Evolutionary conservation across 2,329 filamentous ascomycete genomes (phyloP).

Genomic region (Fusarium dlaminii): DNA sequence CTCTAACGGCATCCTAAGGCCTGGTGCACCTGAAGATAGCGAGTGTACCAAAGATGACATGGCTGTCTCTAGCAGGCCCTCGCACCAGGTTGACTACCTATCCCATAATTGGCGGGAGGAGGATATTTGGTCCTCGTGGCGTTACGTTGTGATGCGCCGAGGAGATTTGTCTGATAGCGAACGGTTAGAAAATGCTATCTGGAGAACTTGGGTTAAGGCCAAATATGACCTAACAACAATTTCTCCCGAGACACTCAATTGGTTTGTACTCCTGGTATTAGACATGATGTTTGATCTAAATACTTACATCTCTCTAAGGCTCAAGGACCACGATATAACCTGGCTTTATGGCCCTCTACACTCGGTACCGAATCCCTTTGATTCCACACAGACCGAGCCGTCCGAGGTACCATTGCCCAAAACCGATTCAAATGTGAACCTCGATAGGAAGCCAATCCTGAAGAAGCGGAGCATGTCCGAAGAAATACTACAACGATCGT

Average conservation of each 20-base stretch:
- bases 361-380: constrained; percentile 67
- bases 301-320: constrained; percentile 63
- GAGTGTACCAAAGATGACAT: constrained; percentile 81
- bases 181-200: constrained; percentile 92
- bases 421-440: constrained; percentile 70
- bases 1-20: constrained; percentile 56
- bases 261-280: constrained; percentile 62
- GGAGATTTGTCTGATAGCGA: constrained; percentile 82
- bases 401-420: constrained; percentile 59
- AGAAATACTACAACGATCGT: constrained; percentile 87
- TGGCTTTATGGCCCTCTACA: constrained; percentile 96
- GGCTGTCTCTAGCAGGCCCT: constrained; percentile 76
- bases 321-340: constrained; percentile 96
- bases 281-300: neutral
- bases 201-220: constrained; percentile 94
- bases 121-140: constrained; percentile 97
- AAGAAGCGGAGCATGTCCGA: constrained; percentile 98
- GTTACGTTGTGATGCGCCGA: constrained; percentile 86
- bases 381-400: constrained; percentile 54
- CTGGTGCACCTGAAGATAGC: constrained; percentile 64
- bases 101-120: constrained; percentile 94
- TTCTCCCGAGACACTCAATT: constrained; percentile 90
- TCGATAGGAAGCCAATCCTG: constrained; percentile 84
- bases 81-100: constrained; percentile 92
- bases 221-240: constrained; percentile 88